These are phyloP conservation scores for Petunia axillaris DNA, from an alignment of 257 asterid genomes.

Conservation along the genomic window DNA sequence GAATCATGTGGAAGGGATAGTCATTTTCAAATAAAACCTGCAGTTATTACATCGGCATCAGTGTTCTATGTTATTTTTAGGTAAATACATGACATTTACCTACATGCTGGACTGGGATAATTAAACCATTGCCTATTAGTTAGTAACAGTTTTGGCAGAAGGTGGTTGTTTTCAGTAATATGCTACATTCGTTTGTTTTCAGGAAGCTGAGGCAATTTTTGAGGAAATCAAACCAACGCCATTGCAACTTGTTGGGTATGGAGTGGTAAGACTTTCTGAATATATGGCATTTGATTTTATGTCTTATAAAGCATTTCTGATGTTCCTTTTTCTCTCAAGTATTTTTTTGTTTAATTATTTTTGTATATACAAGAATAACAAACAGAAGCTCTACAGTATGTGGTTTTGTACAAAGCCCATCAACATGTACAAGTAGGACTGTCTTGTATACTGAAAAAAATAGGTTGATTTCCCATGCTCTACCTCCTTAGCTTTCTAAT, in stretches of 20 bases:
- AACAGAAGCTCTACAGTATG: constrained; percentile 21
- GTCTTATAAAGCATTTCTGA: not conserved
- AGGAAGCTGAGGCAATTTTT: constrained; percentile 93
- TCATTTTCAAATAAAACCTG: not conserved
- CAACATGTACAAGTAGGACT: constrained; percentile 3
- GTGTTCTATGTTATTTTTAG: not conserved
- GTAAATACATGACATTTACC: constrained; percentile 17
- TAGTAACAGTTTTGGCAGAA: not conserved
- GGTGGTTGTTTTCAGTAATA: constrained; percentile 5
- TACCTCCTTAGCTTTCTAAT: constrained; percentile 3
- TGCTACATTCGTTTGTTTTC: constrained; percentile 25
- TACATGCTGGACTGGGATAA: not conserved
- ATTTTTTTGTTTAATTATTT: constrained; percentile 19
- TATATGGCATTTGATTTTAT: not conserved
- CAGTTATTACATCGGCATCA: not conserved
- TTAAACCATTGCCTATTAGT: not conserved
- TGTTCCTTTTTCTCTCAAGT: not conserved
- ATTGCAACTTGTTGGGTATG: constrained; percentile 58
- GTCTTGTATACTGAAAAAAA: not conserved
- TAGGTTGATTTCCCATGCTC: constrained; percentile 6
- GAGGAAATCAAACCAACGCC: constrained; percentile 89
- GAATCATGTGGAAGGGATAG: not conserved
- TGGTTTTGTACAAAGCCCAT: not conserved
- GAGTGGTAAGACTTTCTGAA: constrained; percentile 52
- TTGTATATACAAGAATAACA: constrained; percentile 15